Base-by-base conservation (phyloP, 768 basidiomycete genomes). In the Calocybe cyanea region DNA sequence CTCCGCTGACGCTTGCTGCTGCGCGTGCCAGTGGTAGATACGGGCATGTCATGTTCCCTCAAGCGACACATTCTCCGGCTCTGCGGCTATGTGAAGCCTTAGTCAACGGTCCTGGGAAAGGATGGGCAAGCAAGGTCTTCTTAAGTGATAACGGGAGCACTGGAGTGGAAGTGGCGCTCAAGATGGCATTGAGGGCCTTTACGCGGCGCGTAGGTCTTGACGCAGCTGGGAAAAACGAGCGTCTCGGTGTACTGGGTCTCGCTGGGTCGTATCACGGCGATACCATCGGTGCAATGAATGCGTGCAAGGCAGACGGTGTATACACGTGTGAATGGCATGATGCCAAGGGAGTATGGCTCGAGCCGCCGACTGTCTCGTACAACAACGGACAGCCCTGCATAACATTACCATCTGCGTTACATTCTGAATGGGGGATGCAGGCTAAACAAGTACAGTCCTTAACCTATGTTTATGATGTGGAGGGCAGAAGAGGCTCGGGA, bases 261-360 rank as follows among this genome's bases (percentile, higher is more conserved):
- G 85, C 81, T 54, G 95, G 95, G 4, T 92, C 92, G 58, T 98
- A 97, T 66, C 95, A 98, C 57, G 95, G 95, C 1, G 95, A 98
- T 63, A 98, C 95, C 10, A 94, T 97, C 50, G 95, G 95, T 0
- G 85, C 86, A 2, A 98, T 98, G 95, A 91, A 97, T 54, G 94
- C 95, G 6, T 87, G 82, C 52, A 85, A 88, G 58, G 90, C 94
- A 56, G 39, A 41, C 3, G 87, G 90, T 7, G 85, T 94, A 1
- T 98, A 87, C 63, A 87, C 87, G 1, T 96, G 92, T 53, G 95
- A 97, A 63, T 98, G 95, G 94, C 93, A 98, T 62, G 69, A 85
- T 43, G 85, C 91, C 5, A 85, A 91, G 59, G 95, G 95, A 0
- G 85, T 78, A 56, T 97, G 95, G 95, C 81, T 98, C 55, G 91